Evolutionary conservation across 2,329 filamentous ascomycete species (phyloP), one percentile per base, ranked within the genome.

Genomic region (Venturia aucupariae): DNA sequence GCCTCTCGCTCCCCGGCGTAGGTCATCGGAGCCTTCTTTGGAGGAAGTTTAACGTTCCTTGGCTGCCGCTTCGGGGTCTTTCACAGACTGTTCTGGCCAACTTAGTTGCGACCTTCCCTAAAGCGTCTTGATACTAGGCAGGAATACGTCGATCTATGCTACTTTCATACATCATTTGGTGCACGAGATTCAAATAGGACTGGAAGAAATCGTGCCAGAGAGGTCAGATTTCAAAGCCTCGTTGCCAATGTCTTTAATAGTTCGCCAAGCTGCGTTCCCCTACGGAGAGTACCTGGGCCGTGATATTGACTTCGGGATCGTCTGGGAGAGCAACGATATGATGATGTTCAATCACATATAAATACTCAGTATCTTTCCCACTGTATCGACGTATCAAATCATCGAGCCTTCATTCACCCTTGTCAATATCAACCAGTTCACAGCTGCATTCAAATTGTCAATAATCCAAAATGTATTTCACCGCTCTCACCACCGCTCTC

Each of bases 21-120:
- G 51, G 30, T 57, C 51, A 57, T 57, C 27, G 51, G 15, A 57
- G 51, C 30, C 51, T 57, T 57, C 17, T 57, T n/a, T 27, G 17
- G 15, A 7, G 51, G n/a, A 35, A 15, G n/a, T n/a, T n/a, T n/a
- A n/a, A n/a, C n/a, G 5, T 15, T n/a, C 27, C 51, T 57, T 57
- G 51, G 51, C 27, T 54, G 17, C 30, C 51, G 17, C 24, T 6
- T 32, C 19, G 27, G 51, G 1, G 35, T 48, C 27, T 57, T 57
- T 5, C 35, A 57, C 4, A 57, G 19, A 32, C 51, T 22, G 51
- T 35, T 57, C 51, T 57, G 51, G 51, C 51, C 27, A 35, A n/a
- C 27, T n/a, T 57, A n/a, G 51, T 35, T 3, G 4, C 51, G 19
- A 57, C 27, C 27, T 35, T 57, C n/a, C 30, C 51, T 8, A 35